Evolutionary conservation across 352 stramenopile genomes (phyloP), one percentile per base, ranked within the genome.

Genomic region (Phytopythium cucurbitacearum): DNA sequence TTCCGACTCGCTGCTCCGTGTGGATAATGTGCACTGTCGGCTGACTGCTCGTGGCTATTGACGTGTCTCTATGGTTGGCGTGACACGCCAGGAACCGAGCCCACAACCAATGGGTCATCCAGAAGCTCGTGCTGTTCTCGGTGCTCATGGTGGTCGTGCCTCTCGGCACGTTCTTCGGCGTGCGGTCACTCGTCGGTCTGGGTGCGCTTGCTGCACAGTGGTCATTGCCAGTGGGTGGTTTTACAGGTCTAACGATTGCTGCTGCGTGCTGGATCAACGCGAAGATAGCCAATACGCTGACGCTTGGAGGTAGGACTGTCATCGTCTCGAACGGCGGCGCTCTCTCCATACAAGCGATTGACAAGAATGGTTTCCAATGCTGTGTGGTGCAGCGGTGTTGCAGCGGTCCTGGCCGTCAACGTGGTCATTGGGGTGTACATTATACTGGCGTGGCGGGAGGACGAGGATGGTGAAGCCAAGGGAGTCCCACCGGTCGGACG

Each of bases 341-440:
- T 28, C 33, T n/a, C 9, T 11, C 51, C 34, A 7, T 51, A 35
- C 11, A 40, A 15, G 7, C 38, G 34, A 37, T 33, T 39, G 50
- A 39, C 12, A 15, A 28, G 48, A 37, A n/a, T 44, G 40, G 10
- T 2, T 16, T 35, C 13, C 11, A 9, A 32, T 54, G 6, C 40
- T 54, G 15, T 36, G 16, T 38, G 13, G 48, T 37, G 16, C 48
- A 94, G 83, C 77, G 80, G 78, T 3, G 81, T 87, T 51, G 69
- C 69, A 3, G 76, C 83, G 7, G 80, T 94, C 42, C 53, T 89
- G 15, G 70, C 85, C 51, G 76, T 87, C 35, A 94, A 94, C 53
- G 62, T 91, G 39, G 76, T 91, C 15, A 88, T 91, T 51, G 71
- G 78, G 6, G 56, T 88, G 2, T 94, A 94, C 52, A 75, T 94